Base-by-base conservation (phyloP, 2,329 filamentous ascomycete genomes). In the Talaromyces funiculosus region DNA sequence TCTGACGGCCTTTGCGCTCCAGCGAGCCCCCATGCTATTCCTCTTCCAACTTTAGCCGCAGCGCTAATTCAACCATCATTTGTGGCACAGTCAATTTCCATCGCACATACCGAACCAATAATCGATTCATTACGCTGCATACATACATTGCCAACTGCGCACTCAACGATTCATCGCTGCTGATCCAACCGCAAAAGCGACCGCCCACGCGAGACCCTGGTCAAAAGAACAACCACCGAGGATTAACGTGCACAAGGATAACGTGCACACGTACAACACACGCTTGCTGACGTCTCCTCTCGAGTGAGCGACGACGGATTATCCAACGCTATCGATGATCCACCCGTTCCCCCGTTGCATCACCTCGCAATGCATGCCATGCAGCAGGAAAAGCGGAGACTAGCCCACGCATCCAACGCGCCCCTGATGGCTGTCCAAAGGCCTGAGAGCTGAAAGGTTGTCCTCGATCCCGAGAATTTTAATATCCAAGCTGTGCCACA, bases 321-420 rank as follows among this genome's bases (percentile, higher is more conserved):
- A 31, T 22, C 29, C 29, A 51, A 35, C 51, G 31, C 51, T 54
- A 40, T 54, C 42, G 53, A 51, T 47, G 59, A 61, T 61, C 59
- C 53, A 57, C 53, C 31, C 53, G 49, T 38, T 55, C 47, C 54
- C 42, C 38, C 51, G 33, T 60, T 54, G 49, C 26, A 56, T 54
- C 18, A 60, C 26, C 37, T 45, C 38, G 26, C 26, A 38, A 40
- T 57, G 42, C 22, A 61, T 61, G 59, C 57, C 57, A 51, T 61
- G 59, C 59, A 49, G 53, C 59, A 45, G 51, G 8, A 45, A 45
- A 33, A 24, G 59, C 53, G 59, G 59, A 51, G 59, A 49, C 53
- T 49, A 26, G 22, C 18, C 51, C 26, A 24, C 29, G 26, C 38
- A 33, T 26, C 38, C 37, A 57, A 56, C 31, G 53, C 51, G 53